Evolutionary conservation across 805 yeast genomes (phyloP), one percentile per base, ranked within the genome.

Genomic region (Candida incommunis): DNA sequence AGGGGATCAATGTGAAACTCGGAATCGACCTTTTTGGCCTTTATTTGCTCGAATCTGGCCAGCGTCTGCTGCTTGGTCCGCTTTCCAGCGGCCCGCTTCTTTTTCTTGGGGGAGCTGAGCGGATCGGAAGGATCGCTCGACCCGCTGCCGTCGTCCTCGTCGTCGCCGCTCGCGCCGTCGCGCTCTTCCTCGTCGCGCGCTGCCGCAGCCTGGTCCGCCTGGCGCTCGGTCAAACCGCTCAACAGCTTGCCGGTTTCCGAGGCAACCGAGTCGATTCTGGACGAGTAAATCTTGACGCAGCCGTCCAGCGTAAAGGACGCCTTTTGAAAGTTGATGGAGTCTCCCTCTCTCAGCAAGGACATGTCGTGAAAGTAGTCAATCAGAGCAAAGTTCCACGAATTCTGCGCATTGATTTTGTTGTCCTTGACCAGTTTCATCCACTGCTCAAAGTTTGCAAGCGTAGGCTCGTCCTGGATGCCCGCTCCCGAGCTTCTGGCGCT

Each of bases 231-330:
- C 46, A 84, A 63, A 2, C 95, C 94, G 61, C 83, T 81, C 27
- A 87, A 63, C 46, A 90, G 67, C 54, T 78, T 77, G 2, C 95
- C 94, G 0, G 96, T 87, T 55, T 88, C 96, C 5, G 82, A 79
- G 3, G 88, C 94, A 0, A 86, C 94, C 0, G 95, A 82, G 55
- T 88, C 96, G 21, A 90, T 87, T 54, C 97, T 74, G 15, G 94
- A 82, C 11, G 88, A 76, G 59, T 90, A 90, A 44, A 90, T 85
- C 64, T 87, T 87, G 26, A 88, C 90, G 67, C 96, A 88, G 0
- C 96, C 96, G 56, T 88, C 96, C 21, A 90, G 66, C 0, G 96
- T 85, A 2, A 94, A 86, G 0, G 92, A 78, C 0, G 96, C 97
- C 52, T 80, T 76, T 59, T 85, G 95, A 60, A 90, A 88, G 60